A percentile compares a stretch with the other conserved stretches of the same genome.
Conservation (phyloP, 108 stramenopile species). For the Nitzschia palea region DNA sequence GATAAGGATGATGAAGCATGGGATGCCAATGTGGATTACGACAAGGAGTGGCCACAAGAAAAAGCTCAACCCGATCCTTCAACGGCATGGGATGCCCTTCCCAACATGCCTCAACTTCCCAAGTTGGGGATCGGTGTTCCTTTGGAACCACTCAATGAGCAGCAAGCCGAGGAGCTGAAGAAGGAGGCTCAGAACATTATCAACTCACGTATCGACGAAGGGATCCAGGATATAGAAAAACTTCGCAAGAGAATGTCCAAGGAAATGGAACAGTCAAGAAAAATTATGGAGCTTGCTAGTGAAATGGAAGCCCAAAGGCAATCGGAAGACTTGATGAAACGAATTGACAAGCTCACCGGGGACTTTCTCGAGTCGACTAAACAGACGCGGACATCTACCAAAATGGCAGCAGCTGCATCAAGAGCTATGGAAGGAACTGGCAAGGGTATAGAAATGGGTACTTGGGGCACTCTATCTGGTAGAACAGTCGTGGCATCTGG, state of each 20-base stretch:
- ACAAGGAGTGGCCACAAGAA: conserved; percentile 20
- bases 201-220: conserved; percentile 48
- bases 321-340: conserved; percentile 52
- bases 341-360: conserved; percentile 61
- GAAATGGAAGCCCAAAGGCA: conserved; percentile 38
- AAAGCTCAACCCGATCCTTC: conserved; percentile 15
- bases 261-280: conserved; percentile 36
- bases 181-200: conserved; percentile 46
- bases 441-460: conserved; percentile 65
- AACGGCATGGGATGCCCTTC: conserved; percentile 23
- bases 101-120: conserved; percentile 6
- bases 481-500: conserved; percentile 33
- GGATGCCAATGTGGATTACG: conserved; percentile 31
- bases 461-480: conserved; percentile 63
- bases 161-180: conserved; percentile 58
- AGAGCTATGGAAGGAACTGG: conserved; percentile 40
- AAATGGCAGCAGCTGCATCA: conserved; percentile 59
- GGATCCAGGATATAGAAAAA: conserved; percentile 61
- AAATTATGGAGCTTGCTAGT: conserved; percentile 41
- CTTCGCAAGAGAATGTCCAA: conserved; percentile 44
- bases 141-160: conserved; percentile 39
- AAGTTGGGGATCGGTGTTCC: conserved; percentile 46
- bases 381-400: conserved; percentile 32
- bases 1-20: conserved; percentile 19
- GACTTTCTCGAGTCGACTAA: conserved; percentile 52